Conservation (phyloP, 306 rosid species). For the Vigna hirtella region DNA sequence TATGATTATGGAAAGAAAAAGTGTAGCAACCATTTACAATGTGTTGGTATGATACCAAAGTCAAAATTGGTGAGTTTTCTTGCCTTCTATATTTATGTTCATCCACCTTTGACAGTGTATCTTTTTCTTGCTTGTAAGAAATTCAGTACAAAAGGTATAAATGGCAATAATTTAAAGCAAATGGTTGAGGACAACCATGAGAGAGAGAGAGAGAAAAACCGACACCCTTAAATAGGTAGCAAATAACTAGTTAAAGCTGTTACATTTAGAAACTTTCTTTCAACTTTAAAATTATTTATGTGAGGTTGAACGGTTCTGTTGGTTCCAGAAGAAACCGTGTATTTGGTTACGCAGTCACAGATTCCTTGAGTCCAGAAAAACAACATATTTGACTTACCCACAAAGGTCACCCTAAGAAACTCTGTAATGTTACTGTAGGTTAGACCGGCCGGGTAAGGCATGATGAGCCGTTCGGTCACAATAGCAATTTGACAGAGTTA, state of each 20-base stretch:
- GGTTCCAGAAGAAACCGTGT: slow-evolving; percentile 23
- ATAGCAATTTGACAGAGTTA: no score
- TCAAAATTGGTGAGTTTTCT: slow-evolving; percentile 39
- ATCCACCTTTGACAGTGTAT: slow-evolving; percentile 1
- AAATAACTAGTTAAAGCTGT: background rate
- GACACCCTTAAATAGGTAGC: background rate
- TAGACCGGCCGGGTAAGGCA: no score
- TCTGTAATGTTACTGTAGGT: no score
- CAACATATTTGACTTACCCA: slow-evolving; percentile 48
- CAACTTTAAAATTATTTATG: background rate
- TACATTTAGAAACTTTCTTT: slow-evolving; percentile 28
- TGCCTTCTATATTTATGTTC: background rate
- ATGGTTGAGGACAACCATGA: background rate
- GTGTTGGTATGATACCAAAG: slow-evolving; percentile 17
- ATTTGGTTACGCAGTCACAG: slow-evolving; percentile 22
- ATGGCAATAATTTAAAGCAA: slow-evolving; percentile 20
- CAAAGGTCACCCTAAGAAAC: background rate
- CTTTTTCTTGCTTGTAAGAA: slow-evolving; percentile 11
- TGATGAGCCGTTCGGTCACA: no score
- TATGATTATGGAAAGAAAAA: slow-evolving; percentile 17
- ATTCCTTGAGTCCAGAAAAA: slow-evolving; percentile 30
- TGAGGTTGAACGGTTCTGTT: slow-evolving; percentile 5
- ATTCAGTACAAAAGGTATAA: slow-evolving; percentile 13
- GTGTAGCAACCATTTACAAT: background rate
- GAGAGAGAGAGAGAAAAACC: background rate